Conservation (phyloP, 257 asterid species). For the Catharanthus roseus region DNA sequence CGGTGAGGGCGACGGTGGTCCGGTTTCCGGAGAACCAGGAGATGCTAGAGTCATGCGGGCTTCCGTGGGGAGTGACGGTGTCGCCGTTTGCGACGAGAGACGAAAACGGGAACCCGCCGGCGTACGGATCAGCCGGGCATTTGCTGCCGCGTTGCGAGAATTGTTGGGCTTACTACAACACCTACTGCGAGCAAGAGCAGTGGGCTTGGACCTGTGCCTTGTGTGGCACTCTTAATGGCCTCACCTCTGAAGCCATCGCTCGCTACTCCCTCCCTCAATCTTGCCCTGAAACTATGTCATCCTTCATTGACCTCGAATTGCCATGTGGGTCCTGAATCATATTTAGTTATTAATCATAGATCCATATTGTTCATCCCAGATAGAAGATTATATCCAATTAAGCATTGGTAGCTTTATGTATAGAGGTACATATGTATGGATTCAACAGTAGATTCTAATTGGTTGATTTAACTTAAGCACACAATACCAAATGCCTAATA, state of each 20-base stretch:
- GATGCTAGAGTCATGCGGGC: constrained; percentile 66
- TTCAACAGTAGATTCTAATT: background rate
- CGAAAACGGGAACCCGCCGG: constrained; percentile 76
- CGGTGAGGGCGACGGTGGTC: constrained; percentile 69
- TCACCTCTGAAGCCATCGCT: constrained; percentile 50
- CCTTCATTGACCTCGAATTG: constrained; percentile 85
- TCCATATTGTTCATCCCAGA: background rate
- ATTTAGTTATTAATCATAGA: background rate
- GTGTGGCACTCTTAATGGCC: constrained; percentile 89
- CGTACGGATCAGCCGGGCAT: constrained; percentile 86
- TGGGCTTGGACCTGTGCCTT: constrained; percentile 94
- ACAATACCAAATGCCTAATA: background rate
- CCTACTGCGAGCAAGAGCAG: constrained; percentile 91
- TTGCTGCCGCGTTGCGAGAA: constrained; percentile 87
- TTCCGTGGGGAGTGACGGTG: constrained; percentile 86
- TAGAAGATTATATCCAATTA: background rate
- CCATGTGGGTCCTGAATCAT: constrained; percentile 40
- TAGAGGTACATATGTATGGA: background rate
- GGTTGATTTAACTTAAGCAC: background rate
- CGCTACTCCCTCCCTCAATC: constrained; percentile 72
- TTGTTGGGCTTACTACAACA: constrained; percentile 90
- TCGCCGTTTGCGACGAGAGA: constrained; percentile 85
- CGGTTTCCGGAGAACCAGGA: constrained; percentile 72
- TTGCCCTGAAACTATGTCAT: constrained; percentile 75
- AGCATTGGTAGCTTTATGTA: background rate